These are phyloP conservation scores for Kockovaella imperatae DNA, from an alignment of 768 basidiomycete genomes.

Conservation along the genomic window DNA sequence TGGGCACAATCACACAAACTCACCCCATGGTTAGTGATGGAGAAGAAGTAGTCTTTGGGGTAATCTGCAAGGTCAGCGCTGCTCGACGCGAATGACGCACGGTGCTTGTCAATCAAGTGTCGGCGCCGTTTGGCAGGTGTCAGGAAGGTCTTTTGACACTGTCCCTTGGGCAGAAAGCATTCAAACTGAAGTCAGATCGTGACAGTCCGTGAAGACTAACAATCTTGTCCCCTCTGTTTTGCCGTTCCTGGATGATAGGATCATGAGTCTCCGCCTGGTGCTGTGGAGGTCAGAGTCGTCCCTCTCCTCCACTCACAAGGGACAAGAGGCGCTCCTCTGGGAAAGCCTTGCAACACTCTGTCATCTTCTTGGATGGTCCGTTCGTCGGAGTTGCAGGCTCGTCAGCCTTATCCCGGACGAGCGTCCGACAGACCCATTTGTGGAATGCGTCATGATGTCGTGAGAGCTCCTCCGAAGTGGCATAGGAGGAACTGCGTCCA, in stretches of 20 bases:
- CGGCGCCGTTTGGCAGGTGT: conserved; percentile 69
- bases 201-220: conserved; percentile 49
- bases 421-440: conserved; percentile 62
- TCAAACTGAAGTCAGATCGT: conserved; percentile 54
- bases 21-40: conserved; percentile 76
- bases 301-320: conserved; percentile 54
- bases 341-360: conserved; percentile 69
- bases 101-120: conserved; percentile 71
- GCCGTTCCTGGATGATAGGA: conserved; percentile 65
- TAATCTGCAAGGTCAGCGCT: conserved; percentile 49
- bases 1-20: conserved; percentile 2
- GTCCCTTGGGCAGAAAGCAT: conserved; percentile 59
- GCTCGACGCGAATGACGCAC: conserved; percentile 11
- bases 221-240: conserved; percentile 76
- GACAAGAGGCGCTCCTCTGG: conserved; percentile 71
- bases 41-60: conserved; percentile 84
- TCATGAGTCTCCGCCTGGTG: conserved; percentile 66
- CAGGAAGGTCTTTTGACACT: conserved; percentile 52
- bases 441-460: conserved; percentile 57
- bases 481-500: conserved; percentile 54
- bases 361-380: conserved; percentile 6
- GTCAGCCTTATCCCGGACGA: conserved; percentile 59
- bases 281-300: conserved; percentile 16
- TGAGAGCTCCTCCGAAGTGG: conserved; percentile 63
- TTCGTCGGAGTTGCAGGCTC: conserved; percentile 16